phyloP scores from a whole-genome alignment of 345 rosid genomes.

The Carallia pectinifolia region DNA sequence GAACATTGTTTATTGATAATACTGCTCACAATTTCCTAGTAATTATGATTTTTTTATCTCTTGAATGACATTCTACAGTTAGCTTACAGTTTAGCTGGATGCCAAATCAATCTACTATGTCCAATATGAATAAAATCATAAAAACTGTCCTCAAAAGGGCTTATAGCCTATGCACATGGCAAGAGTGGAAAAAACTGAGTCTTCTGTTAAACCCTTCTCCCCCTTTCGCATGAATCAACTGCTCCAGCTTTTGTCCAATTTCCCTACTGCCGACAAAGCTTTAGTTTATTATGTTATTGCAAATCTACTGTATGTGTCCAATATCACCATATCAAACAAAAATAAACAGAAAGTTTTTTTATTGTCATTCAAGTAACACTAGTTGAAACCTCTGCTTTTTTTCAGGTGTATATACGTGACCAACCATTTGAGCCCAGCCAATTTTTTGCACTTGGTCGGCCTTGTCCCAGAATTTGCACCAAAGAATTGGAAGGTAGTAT shows the following conservation, averaged over 20 bases:
- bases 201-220: no score
- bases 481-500: constrained; percentile 38
- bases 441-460: constrained; percentile 76
- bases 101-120: not conserved
- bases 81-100: not conserved
- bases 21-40: no score
- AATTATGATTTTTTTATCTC: not conserved
- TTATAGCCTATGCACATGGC: not conserved
- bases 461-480: constrained; percentile 62
- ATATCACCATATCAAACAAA: not conserved
- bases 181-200: no score
- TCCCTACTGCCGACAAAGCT: no score
- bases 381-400: not conserved
- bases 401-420: constrained; percentile 86
- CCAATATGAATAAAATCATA: not conserved
- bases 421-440: constrained; percentile 75
- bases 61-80: not conserved
- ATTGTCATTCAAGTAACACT: not conserved
- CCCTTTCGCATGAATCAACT: no score
- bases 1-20: no score
- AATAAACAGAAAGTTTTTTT: not conserved
- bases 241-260: no score
- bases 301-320: no score
- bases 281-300: no score
- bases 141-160: not conserved